A percentile compares a stretch with the other conserved stretches of the same genome.
Evolutionary conservation across 371 early-diverging fungal genomes (phyloP).

Genomic region (Umbelopsis sp.): DNA sequence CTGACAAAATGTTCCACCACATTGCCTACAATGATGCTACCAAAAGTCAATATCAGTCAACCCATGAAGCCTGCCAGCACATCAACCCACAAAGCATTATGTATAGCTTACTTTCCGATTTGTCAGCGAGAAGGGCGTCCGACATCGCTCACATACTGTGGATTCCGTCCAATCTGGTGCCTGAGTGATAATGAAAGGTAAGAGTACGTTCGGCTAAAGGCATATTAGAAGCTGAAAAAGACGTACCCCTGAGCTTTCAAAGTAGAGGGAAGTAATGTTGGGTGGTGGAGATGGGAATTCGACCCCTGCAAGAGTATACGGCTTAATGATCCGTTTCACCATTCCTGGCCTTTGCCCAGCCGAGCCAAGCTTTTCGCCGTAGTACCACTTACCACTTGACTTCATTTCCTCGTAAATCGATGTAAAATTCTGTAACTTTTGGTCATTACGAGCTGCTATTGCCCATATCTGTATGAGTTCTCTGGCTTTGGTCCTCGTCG

Average conservation of each 20-base stretch:
- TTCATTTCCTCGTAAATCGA: constrained; percentile 77
- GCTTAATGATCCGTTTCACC: neutral
- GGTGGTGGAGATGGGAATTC: neutral
- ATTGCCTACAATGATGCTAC: constrained; percentile 95
- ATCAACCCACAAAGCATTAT: neutral
- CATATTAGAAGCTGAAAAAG: neutral
- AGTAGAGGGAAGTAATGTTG: neutral
- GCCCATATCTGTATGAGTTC: constrained; percentile 90
- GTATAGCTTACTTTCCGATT: constrained; percentile 75
- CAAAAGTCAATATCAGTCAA: neutral
- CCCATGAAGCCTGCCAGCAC: neutral
- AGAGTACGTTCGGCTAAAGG: neutral
- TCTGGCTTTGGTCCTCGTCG: constrained; percentile 76
- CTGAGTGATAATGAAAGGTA: constrained; percentile 34
- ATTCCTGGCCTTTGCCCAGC: neutral
- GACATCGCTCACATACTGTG: constrained; percentile 92
- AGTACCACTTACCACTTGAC: constrained; percentile 37
- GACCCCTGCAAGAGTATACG: neutral
- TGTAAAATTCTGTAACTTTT: constrained; percentile 74
- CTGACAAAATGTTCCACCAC: constrained; percentile 92
- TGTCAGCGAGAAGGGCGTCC: constrained; percentile 89
- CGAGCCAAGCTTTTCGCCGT: constrained; percentile 74
- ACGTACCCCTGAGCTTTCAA: constrained; percentile 7
- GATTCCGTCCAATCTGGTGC: constrained; percentile 97
- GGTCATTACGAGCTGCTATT: constrained; percentile 74